Evolutionary conservation across 2,329 filamentous ascomycete genomes (phyloP).

Genomic region (Trichoderma cornu-damae): DNA sequence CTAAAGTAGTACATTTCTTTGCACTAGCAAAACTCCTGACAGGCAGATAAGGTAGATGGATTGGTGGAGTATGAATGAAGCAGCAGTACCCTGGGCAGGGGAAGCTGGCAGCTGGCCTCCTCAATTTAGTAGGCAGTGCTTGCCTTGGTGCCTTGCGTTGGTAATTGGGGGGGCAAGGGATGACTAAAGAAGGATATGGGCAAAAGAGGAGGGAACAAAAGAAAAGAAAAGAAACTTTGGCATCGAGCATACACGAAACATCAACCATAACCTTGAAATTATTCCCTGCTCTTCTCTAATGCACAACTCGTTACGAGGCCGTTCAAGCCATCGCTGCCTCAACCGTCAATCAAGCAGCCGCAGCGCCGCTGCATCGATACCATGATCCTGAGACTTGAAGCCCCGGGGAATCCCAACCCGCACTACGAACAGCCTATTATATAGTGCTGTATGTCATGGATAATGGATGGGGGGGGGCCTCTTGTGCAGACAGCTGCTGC

Average conservation of each 20-base stretch:
- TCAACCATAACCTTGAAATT: neutral
- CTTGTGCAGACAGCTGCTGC: constrained; percentile 9
- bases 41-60: too few species aligned
- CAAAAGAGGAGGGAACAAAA: too few species aligned
- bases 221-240: too few species aligned
- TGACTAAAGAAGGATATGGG: neutral
- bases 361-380: neutral
- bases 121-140: too few species aligned
- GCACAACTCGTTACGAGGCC: neutral
- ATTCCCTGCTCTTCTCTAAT: neutral
- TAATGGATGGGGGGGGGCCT: constrained; percentile 12
- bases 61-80: too few species aligned
- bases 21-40: too few species aligned
- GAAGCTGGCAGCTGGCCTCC: too few species aligned
- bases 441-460: too few species aligned
- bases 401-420: too few species aligned
- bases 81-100: too few species aligned
- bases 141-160: neutral
- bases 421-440: too few species aligned
- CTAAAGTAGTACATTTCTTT: too few species aligned
- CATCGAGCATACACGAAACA: neutral
- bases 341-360: neutral
- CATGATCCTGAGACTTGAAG: neutral
- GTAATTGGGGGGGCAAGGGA: neutral
- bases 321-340: neutral